Conservation (phyloP, 768 basidiomycete species). For the Paxillus rubicundulus region DNA sequence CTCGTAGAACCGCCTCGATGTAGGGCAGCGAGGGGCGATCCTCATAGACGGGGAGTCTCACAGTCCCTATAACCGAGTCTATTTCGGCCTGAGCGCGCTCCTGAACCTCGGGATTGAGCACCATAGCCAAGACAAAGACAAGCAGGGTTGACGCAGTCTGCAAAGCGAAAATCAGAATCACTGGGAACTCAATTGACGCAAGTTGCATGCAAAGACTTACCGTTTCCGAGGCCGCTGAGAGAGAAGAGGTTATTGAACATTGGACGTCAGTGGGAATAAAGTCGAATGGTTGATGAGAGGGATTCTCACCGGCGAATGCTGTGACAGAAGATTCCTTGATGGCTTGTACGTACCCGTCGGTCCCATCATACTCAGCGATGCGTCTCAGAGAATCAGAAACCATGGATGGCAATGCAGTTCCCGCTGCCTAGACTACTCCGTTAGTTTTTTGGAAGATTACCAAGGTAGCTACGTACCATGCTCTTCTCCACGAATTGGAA, state of each 20-base stretch:
- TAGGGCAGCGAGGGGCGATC: constrained; percentile 28
- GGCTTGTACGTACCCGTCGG: constrained; percentile 14
- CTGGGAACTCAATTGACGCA: neutral
- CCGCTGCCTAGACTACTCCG: constrained; percentile 15
- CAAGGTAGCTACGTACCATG: constrained; percentile 23
- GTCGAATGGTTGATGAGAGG: neutral
- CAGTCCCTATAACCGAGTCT: constrained; percentile 28
- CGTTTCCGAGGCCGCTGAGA: constrained; percentile 29
- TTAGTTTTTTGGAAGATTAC: neutral
- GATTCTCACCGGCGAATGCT: constrained; percentile 27
- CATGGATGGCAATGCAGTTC: constrained; percentile 27
- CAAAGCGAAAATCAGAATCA: neutral
- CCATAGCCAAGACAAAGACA: constrained; percentile 36
- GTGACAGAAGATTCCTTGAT: constrained; percentile 30
- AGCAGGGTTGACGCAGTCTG: constrained; percentile 33
- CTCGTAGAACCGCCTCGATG: constrained; percentile 29
- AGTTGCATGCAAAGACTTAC: constrained; percentile 11
- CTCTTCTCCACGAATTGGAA: constrained; percentile 31
- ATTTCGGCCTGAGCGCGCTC: constrained; percentile 39
- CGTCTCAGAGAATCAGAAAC: constrained; percentile 22
- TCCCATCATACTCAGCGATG: constrained; percentile 1
- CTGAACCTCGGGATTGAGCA: constrained; percentile 37
- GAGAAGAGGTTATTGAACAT: neutral
- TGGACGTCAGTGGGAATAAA: neutral
- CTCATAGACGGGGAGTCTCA: constrained; percentile 31